Percentiles rank a stretch among this genome's conserved stretches.
These are phyloP conservation scores for Peltaster fructicola DNA, from an alignment of 2,329 filamentous ascomycete species.

Conservation along the genomic window DNA sequence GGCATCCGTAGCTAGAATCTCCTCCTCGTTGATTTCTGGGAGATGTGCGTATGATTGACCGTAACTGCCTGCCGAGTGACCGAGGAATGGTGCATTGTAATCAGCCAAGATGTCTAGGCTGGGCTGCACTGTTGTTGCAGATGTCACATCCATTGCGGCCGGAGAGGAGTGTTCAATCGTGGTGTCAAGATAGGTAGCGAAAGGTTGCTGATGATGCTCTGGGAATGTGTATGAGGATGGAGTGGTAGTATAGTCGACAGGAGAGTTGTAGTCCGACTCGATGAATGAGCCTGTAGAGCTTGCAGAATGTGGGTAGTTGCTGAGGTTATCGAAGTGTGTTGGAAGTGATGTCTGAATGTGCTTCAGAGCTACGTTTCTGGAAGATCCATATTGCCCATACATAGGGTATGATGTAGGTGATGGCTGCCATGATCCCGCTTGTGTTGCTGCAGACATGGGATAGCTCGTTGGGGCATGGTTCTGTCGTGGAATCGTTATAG, in stretches of 20 bases:
- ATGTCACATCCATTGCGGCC: no score
- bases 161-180: no score
- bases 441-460: conserved; percentile 1
- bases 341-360: conserved; percentile 25
- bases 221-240: conserved; percentile 20
- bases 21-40: no score
- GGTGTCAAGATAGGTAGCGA: conserved; percentile 3
- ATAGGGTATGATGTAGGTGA: conserved; percentile 1
- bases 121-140: no score
- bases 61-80: no score
- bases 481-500: no score
- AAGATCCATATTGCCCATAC: no score
- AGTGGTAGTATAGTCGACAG: conserved; percentile 29
- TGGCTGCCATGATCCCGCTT: neutral
- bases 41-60: no score
- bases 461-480: no score
- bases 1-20: no score
- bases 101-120: no score
- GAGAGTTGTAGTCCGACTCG: conserved; percentile 30
- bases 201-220: conserved; percentile 4
- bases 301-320: conserved; percentile 27
- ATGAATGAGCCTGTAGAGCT: conserved; percentile 29
- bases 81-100: no score
- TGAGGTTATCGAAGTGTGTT: conserved; percentile 23
- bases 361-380: conserved; percentile 21